Base-by-base conservation (phyloP, 345 rosid species). In the Lepidium didymum region DNA sequence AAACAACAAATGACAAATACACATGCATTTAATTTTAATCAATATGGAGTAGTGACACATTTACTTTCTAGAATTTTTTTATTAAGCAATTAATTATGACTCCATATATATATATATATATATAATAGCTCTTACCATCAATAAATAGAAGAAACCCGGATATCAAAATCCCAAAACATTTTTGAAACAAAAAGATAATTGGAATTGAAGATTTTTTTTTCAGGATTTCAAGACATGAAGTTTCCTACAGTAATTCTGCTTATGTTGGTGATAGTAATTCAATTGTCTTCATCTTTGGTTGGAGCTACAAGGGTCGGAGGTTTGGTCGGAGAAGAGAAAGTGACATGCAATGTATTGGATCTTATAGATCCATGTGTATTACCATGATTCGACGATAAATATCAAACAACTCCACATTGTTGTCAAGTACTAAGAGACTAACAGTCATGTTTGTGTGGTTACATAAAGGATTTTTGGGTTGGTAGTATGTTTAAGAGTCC, bases 401-500 rank as follows among this genome's bases (percentile, higher is more conserved):
- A 19, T 15, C 6, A n/a, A 27, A 67, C 74, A 9, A 10, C 12
- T 10, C 9, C 52, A 19, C 12, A 41, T 14, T 69, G 74, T 19
- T 69, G 67, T 29, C 43, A 11, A 6, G 37, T 15, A n/a, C 1
- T 59, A 4, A 3, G 1, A 31, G 60, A 18, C n/a, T 43, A 69
- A 4, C 8, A 1, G 13, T 15, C 60, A 5, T 69, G 67, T 69
- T 13, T 69, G 67, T 69, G 67, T 60, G 6, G 7, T 13, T 69
- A 13, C 52, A 6, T 60, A 0, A 69, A 40, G 31, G 58, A 42
- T 7, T 13, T 5, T 12, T 69, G 60, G 67, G 2, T 21, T 29
- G 15, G 50, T 29, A 1, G 0, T 2, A 0, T n/a, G 3, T 69
- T 8, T 8, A 1, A 1, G 11, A 8, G 16, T 50, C 44, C 27